A percentile compares a stretch with the other conserved stretches of the same genome.
phyloP scores from a whole-genome alignment of 176 grass and related monocot genomes.

The Otatea glauca region DNA sequence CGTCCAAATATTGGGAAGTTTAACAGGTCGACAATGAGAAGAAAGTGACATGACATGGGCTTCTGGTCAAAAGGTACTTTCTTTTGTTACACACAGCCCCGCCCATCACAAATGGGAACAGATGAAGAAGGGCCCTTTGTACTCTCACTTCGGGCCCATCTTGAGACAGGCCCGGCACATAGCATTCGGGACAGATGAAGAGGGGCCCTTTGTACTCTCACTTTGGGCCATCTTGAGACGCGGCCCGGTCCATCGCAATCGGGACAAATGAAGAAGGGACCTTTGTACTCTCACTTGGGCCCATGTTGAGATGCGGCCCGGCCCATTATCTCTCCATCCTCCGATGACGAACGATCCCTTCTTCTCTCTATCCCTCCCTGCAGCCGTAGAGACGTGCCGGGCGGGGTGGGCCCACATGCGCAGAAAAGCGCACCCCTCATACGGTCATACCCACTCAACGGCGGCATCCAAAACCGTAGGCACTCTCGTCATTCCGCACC shows the following conservation, averaged over 20 bases:
- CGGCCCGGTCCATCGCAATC: too few species aligned
- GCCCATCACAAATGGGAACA: background rate
- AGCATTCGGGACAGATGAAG: background rate
- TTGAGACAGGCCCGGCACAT: background rate
- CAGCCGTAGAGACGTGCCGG: background rate
- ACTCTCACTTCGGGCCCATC: background rate
- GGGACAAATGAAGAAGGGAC: background rate
- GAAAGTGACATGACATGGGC: background rate
- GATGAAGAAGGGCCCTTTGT: background rate
- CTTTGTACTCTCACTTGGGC: too few species aligned
- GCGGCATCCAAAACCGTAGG: constrained; percentile 43
- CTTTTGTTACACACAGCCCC: background rate
- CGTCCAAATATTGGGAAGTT: background rate
- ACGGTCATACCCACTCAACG: constrained; percentile 39
- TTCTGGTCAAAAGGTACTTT: background rate
- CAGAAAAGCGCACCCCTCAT: constrained; percentile 31
- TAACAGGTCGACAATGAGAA: background rate
- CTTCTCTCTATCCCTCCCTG: background rate
- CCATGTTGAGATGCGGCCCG: too few species aligned
- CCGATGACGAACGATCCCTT: background rate
- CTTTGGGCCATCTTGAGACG: background rate
- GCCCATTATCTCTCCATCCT: too few species aligned
- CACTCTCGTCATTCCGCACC: constrained; percentile 27
- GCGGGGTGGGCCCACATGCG: constrained; percentile 6
- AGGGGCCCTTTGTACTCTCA: too few species aligned